Evolutionary conservation across 441 rosid genomes (phyloP), one percentile per base, ranked within the genome.

Genomic region (Biscutella laevigata): DNA sequence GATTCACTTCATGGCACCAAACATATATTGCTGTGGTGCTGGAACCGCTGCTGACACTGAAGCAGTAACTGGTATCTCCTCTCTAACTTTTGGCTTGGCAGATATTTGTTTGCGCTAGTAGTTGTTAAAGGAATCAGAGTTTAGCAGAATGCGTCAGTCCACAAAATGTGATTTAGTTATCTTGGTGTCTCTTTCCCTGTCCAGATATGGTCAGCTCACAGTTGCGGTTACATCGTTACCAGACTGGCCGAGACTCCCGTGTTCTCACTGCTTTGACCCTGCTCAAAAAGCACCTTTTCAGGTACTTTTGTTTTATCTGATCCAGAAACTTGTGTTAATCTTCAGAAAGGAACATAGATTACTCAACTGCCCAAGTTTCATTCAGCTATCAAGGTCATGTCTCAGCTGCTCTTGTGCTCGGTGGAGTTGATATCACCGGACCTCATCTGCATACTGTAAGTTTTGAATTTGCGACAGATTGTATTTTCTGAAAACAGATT

Each of bases 31-130:
- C 64, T 92, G 97, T 62, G 98, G 95, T 62, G 98, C 95, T 4
- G 98, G 97, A 73, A 88, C 94, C n/a, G 96, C 96, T 53, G 98
- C 96, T 47, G 96, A 91, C 60, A 87, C 98, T 24, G 96, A 87
- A 71, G 96, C 96, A 11, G 98, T 92, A 3, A 91, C 98, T 71
- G 96, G 98, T 90, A 71, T 17, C 9, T 91, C 77, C 58, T 25
- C 19, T 58, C 27, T 55, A 30, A 19, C 66, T n/a, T 20, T 19
- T 39, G 4, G 4, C 17, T 5, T 33, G 26, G 1, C 16, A 29
- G 8, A 14, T 48, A n/a, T 10, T 30, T 10, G 25, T 19, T 48
- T 14, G 24, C 17, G 14, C 5, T n/a, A n/a, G n/a, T n/a, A n/a
- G n/a, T n/a, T 32, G 4, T n/a, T 9, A 32, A 2, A 12, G 6